Conservation (phyloP, 139 green algal species). For the Ettlia oleoabundans region DNA sequence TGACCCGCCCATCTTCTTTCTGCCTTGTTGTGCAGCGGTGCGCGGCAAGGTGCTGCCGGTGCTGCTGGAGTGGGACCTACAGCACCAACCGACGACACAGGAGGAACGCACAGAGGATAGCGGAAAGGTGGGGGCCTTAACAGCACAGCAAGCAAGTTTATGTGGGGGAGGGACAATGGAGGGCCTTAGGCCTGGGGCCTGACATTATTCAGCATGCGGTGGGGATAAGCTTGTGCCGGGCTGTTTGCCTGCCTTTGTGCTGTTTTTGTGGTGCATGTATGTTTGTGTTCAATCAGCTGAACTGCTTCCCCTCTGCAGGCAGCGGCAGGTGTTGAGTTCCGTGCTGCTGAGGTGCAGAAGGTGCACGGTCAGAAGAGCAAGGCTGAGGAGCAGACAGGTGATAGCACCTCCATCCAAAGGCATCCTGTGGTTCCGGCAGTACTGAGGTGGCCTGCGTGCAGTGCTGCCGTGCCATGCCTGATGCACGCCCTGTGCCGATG, state of each 20-base stretch:
- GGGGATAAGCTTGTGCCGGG: background rate
- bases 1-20: no score
- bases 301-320: background rate
- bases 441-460: no score
- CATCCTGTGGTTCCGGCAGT: no score
- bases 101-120: background rate
- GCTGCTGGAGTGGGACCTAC: conserved; percentile 77
- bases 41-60: conserved; percentile 71
- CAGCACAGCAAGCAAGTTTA: no score
- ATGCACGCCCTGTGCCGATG: no score
- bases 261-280: background rate
- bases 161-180: no score
- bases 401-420: background rate
- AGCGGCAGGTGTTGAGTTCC: conserved; percentile 25
- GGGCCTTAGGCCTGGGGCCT: no score
- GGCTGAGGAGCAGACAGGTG: conserved; percentile 1
- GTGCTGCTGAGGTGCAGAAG: conserved; percentile 33
- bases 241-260: background rate
- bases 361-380: conserved; percentile 38
- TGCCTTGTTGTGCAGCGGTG: conserved; percentile 18
- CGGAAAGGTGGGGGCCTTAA: background rate
- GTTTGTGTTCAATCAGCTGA: no score
- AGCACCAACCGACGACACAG: background rate
- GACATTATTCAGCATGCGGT: no score
- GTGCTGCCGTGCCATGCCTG: background rate